Conservation (phyloP, 352 stramenopile species). For the Bremia lactucae region DNA sequence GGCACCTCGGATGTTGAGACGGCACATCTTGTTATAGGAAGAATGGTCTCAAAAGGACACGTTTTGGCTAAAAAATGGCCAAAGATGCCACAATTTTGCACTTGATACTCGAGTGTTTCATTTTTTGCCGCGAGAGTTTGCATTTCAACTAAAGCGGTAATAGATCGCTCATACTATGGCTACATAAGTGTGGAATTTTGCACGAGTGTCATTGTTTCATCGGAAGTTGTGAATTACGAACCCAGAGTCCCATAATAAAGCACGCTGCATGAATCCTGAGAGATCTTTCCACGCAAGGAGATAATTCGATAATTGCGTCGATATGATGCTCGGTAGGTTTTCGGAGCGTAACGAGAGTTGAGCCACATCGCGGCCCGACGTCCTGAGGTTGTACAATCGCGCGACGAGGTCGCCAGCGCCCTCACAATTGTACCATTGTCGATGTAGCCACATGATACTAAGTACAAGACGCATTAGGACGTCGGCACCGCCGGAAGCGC, state of each 20-base stretch:
- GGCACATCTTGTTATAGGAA: constrained; percentile 30
- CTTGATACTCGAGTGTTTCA: too few relatives aligned
- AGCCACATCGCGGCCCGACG: constrained; percentile 10
- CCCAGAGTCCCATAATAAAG: constrained; percentile 59
- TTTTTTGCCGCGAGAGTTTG: too few relatives aligned
- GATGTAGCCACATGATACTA: too few relatives aligned
- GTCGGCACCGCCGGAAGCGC: constrained; percentile 9
- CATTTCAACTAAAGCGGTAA: constrained; percentile 35
- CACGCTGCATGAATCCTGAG: constrained; percentile 53
- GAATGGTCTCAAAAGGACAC: constrained; percentile 27
- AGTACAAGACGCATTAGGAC: constrained; percentile 11
- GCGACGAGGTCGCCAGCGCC: constrained; percentile 41
- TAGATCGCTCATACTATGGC: constrained; percentile 47
- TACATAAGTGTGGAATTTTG: constrained; percentile 53
- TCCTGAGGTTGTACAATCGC: constrained; percentile 35
- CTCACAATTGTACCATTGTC: neutral
- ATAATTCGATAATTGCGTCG: constrained; percentile 17
- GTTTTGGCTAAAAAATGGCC: constrained; percentile 31
- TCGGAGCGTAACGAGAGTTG: constrained; percentile 25
- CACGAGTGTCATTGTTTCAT: constrained; percentile 21
- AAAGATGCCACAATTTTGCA: constrained; percentile 40
- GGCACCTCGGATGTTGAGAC: constrained; percentile 27
- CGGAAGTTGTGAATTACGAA: constrained; percentile 36
- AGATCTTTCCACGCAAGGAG: constrained; percentile 29
- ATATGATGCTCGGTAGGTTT: constrained; percentile 25